Evolutionary conservation across 2,329 filamentous ascomycete genomes (phyloP).

Genomic region (Beauveria caledonica): DNA sequence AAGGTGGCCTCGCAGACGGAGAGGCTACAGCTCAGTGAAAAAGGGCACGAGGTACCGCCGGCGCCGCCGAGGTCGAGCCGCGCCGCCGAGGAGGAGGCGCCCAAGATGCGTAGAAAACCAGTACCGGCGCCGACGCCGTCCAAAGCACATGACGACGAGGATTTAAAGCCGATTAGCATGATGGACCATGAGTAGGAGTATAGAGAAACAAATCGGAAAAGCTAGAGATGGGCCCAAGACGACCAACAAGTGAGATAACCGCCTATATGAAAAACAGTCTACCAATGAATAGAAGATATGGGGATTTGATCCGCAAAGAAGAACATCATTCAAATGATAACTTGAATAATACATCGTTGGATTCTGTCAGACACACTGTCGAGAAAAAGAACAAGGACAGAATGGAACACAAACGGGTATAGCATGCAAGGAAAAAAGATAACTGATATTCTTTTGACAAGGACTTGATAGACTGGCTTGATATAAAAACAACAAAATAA

Average conservation of each 20-base stretch:
- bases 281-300: no score
- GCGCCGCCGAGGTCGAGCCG: conserved; percentile 1
- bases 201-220: background rate
- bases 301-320: no score
- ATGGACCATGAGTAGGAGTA: background rate
- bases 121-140: background rate
- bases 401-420: background rate
- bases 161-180: background rate
- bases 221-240: background rate
- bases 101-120: conserved; percentile 3
- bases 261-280: no score
- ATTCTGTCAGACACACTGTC: background rate
- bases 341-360: no score
- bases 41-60: background rate
- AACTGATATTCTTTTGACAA: no score
- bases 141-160: background rate
- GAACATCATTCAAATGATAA: no score
- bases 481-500: conserved; percentile 5
- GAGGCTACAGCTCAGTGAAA: background rate
- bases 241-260: no score
- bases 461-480: background rate
- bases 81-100: background rate
- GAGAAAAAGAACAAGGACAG: background rate
- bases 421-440: background rate
- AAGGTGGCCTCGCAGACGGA: background rate